phyloP scores from a whole-genome alignment of 2,329 filamentous ascomycete genomes.

The Ophiosphaerella narmari region DNA sequence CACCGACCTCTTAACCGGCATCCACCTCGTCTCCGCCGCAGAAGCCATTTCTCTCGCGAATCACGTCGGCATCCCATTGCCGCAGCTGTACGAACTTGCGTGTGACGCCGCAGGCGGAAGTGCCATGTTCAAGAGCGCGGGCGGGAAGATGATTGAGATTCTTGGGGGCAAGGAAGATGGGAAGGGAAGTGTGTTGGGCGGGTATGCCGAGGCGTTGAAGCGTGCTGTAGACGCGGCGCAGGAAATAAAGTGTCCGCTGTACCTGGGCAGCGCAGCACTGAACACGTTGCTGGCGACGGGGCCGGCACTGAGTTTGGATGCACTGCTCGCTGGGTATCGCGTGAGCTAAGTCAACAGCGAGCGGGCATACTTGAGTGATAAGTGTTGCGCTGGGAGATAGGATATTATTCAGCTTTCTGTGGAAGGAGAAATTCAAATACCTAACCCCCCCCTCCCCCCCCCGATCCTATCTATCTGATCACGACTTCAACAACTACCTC shows the following conservation, averaged over 20 bases:
- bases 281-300: slow-evolving; percentile 37
- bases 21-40: slow-evolving; percentile 44
- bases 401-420: too few relatives aligned
- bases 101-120: slow-evolving; percentile 46
- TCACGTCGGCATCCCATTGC: slow-evolving; percentile 43
- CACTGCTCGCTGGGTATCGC: slow-evolving; percentile 31
- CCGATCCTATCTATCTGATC: background rate
- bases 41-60: slow-evolving; percentile 46
- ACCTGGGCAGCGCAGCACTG: slow-evolving; percentile 40
- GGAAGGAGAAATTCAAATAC: too few relatives aligned
- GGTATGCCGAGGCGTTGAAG: slow-evolving; percentile 30
- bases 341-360: slow-evolving; percentile 1
- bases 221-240: slow-evolving; percentile 40
- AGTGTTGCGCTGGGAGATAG: too few relatives aligned
- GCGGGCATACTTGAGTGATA: too few relatives aligned
- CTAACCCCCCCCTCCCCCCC: too few relatives aligned
- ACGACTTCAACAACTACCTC: background rate
- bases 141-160: slow-evolving; percentile 37
- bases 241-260: slow-evolving; percentile 40
- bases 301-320: slow-evolving; percentile 22
- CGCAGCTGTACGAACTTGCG: slow-evolving; percentile 43
- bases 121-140: slow-evolving; percentile 39
- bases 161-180: slow-evolving; percentile 34
- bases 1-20: slow-evolving; percentile 37
- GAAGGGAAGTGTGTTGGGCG: slow-evolving; percentile 19